Conservation (phyloP, 2,329 filamentous ascomycete genomes). For the Trichocomaceae sp. region DNA sequence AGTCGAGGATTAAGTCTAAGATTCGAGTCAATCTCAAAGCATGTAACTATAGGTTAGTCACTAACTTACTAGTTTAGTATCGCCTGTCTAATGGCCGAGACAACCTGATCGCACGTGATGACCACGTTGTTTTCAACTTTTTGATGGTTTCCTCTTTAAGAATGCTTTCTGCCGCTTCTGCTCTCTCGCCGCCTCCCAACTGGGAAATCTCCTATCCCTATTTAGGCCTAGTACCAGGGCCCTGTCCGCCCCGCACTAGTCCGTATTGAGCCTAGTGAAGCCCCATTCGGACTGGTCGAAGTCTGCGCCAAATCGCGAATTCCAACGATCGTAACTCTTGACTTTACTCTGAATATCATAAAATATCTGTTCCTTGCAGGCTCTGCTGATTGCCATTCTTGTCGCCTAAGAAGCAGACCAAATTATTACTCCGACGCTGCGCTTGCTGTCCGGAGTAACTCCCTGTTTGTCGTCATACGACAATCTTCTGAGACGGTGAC, state of each 20-base stretch:
- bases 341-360: no score
- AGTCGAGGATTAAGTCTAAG: no score
- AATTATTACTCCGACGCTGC: not conserved
- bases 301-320: not conserved
- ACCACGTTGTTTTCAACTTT: no score
- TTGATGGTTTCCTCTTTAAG: no score
- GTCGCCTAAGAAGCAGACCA: not conserved
- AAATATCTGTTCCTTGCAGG: no score
- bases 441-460: not conserved
- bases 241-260: not conserved
- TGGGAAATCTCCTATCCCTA: not conserved
- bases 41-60: no score
- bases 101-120: no score
- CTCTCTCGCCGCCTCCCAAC: not conserved
- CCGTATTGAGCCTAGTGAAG: not conserved
- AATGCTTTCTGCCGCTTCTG: not conserved
- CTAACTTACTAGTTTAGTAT: no score
- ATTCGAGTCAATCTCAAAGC: no score
- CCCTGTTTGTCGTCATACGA: slow-evolving; percentile 7
- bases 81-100: no score
- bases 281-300: not conserved
- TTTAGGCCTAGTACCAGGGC: not conserved
- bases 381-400: not conserved
- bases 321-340: no score
- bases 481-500: slow-evolving; percentile 8